Base-by-base conservation (phyloP, 805 yeast genomes). In the Candida glaebosa region DNA sequence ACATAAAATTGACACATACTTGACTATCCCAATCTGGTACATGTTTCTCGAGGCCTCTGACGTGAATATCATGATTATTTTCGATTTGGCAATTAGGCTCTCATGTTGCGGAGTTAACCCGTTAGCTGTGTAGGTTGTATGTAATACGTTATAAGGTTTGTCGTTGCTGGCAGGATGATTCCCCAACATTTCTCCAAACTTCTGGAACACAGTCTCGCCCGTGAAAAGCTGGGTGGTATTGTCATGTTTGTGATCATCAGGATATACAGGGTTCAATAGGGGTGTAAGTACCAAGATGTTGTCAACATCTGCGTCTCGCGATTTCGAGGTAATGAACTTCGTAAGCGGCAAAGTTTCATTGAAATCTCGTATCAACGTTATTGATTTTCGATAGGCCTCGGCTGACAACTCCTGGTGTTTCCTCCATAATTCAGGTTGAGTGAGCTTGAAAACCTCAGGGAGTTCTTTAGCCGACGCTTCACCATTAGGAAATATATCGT, bases 21-120 rank as follows among this genome's bases (percentile, higher is more conserved):
- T 80, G 17, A 81, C 78, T 22, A 79, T 71, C 5, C 81, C 81
- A 22, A 78, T 74, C 57, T 79, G 84, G 51, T 76, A 78, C 75
- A 78, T 73, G 53, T 79, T 78, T 43, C 82, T 59, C 20, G 75
- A 61, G 8, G 82, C 81, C 48, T 79, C 83, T 3, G 82, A 76
- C 7, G 82, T 75, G 24, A 79, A 62, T 8, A 75, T 67, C 14
- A 75, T 67, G n/a, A 75, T 75, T 5, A 76, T 72, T 41, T 74
- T 73, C 5, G 80, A 66, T 37, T 68, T 63, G 37, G 75, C 79
- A 19, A 79, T 76, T 39, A 78, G 63, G 20, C 66, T 60, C 51
- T 79, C 84, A 49, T 79, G 84, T 28, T 75, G 55, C 12, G 69
- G 60, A n/a, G 81, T 75, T 19, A 79, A 61, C 2, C 80, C 80